phyloP scores from a whole-genome alignment of 139 green algal genomes.

The Micromonas pusilla region DNA sequence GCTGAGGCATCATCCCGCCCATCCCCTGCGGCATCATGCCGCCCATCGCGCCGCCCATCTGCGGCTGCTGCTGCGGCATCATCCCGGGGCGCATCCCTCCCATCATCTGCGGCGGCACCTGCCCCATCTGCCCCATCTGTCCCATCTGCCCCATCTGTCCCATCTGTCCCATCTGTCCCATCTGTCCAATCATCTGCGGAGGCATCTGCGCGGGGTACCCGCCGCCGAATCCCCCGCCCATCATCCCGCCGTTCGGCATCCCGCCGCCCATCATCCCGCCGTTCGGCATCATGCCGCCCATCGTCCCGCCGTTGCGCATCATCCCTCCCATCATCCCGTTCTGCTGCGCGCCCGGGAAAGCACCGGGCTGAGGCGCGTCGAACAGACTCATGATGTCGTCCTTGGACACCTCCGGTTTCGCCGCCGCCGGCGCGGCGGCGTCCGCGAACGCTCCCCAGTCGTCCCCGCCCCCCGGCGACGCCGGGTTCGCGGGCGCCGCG shows the following conservation, averaged over 20 bases:
- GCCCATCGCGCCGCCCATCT: background rate
- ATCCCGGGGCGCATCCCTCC: background rate
- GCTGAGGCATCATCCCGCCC: background rate
- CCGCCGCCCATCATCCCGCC: no score
- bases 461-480: background rate
- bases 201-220: no score
- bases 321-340: conserved; percentile 4
- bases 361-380: background rate
- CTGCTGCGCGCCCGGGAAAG: background rate
- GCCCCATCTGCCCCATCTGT: no score
- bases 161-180: no score
- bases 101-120: conserved; percentile 7
- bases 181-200: no score
- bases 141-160: background rate
- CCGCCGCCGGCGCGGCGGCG: background rate
- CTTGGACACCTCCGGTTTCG: conserved; percentile 9
- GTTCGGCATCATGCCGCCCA: conserved; percentile 7
- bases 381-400: conserved; percentile 22
- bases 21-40: background rate
- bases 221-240: no score
- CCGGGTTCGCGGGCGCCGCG: no score
- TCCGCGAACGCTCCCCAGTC: conserved; percentile 5
- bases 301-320: background rate
- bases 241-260: no score
- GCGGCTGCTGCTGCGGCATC: conserved; percentile 3